Base-by-base conservation (phyloP, 768 basidiomycete genomes). In the Sarcodon aspratus region DNA sequence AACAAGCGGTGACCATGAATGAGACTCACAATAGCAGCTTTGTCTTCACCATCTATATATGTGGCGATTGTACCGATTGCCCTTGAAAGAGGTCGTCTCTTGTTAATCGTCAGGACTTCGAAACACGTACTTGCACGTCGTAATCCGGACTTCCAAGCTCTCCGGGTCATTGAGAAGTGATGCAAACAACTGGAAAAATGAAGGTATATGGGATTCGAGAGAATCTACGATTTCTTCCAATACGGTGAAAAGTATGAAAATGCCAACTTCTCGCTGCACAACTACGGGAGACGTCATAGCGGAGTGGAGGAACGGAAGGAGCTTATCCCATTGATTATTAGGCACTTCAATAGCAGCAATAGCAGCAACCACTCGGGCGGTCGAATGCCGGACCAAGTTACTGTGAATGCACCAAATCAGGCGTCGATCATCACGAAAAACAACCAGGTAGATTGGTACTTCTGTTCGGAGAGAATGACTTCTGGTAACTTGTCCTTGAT, bases 21-120 rank as follows among this genome's bases (percentile, higher is more conserved):
- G 88, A 43, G 7, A 71, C 85, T 57, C 59, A 92, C 90, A 49
- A 98, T 80, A 54, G 92, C 85, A 32, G 66, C 70, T 67, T 94
- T 94, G 64, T 97, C 89, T 40, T 89, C 88, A 6, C 73, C 58
- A 54, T 93, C 89, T 47, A 98, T 82, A 66, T 90, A 97, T 63
- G 94, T 91, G 17, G 95, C 88, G 46, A 99, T 78, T 51, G 90
- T 83, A 48, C 94, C 93, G 36, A 98, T 68, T n/a, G 89, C 82
- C 51, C 91, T 84, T 45, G 11, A 33, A 36, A 48, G 33, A 32
- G 5, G 45, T 54, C 52, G 17, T 21, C 17, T 9, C n/a, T 9
- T 31, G n/a, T 5, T 13, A 11, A 5, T 32, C 15, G 35, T 55
- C 36, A 36, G 18, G 36, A 34, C n/a, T 37, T 7, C 33, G 13